These are phyloP conservation scores for Miscanthus lutarioriparius DNA, from an alignment of 176 grass and related monocot species.

Conservation along the genomic window DNA sequence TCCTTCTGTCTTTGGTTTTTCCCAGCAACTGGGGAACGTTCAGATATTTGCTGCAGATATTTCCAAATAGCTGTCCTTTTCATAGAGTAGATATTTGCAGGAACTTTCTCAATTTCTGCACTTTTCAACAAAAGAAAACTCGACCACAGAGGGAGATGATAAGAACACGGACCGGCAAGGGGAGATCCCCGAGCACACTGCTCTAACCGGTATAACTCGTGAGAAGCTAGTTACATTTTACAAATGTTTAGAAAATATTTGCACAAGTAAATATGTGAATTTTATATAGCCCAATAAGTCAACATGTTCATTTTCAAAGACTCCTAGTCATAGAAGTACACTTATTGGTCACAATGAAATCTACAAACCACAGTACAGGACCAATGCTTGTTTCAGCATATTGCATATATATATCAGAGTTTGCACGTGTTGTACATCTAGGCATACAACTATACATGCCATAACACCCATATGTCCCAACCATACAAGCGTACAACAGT, in stretches of 20 bases:
- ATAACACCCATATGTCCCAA: constrained; percentile 17
- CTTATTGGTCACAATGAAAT: not conserved
- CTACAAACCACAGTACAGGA: constrained; percentile 10
- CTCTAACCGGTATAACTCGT: not conserved
- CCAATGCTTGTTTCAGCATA: not conserved
- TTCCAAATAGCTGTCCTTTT: constrained; percentile 35
- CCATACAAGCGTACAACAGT: constrained; percentile 14
- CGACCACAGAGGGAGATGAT: not conserved
- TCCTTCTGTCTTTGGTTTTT: constrained; percentile 28
- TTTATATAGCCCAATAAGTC: constrained; percentile 12
- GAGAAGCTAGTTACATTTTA: not conserved
- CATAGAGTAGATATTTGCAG: constrained; percentile 43
- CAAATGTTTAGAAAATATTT: constrained; percentile 13
- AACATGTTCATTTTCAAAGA: not conserved
- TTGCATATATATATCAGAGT: not conserved
- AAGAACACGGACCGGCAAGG: too few relatives aligned
- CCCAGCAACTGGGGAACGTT: not conserved
- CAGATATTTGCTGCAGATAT: constrained; percentile 27
- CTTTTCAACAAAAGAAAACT: not conserved
- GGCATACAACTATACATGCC: constrained; percentile 32
- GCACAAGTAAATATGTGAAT: not conserved
- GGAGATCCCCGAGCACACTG: not conserved
- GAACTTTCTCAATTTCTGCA: not conserved
- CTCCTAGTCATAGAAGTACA: not conserved
- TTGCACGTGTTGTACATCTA: constrained; percentile 5